These are phyloP conservation scores for Cercospora janseana DNA, from an alignment of 2,329 filamentous ascomycete genomes.

Conservation along the genomic window DNA sequence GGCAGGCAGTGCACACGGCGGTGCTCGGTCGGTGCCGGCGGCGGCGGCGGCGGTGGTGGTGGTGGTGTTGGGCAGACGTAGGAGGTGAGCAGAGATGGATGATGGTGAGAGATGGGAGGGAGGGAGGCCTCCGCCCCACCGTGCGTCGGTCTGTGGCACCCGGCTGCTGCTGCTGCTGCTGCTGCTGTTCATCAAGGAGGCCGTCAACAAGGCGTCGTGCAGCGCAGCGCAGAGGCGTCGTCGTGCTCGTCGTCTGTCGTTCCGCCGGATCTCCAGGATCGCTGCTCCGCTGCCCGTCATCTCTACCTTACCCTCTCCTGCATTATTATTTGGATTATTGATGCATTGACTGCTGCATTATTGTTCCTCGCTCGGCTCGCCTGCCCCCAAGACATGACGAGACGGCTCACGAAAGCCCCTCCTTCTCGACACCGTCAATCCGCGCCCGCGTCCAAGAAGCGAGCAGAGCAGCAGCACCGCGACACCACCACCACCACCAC, in stretches of 20 bases:
- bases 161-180: background rate
- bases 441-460: constrained; percentile 5
- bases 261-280: constrained; percentile 2
- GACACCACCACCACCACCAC: background rate
- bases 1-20: too few species aligned
- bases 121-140: too few species aligned
- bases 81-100: too few species aligned
- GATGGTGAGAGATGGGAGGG: too few species aligned
- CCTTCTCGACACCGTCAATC: background rate
- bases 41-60: too few species aligned
- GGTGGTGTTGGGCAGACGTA: too few species aligned
- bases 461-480: constrained; percentile 1
- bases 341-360: constrained; percentile 11
- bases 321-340: constrained; percentile 3
- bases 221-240: background rate
- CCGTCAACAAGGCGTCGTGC: background rate
- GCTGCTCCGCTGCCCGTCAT: constrained; percentile 2
- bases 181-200: background rate
- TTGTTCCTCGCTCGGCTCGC: background rate
- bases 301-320: too few species aligned
- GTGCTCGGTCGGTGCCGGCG: too few species aligned
- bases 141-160: constrained; percentile 1
- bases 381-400: constrained; percentile 3
- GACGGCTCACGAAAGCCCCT: constrained; percentile 4
- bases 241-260: too few species aligned